Percentiles rank a stretch among this genome's conserved stretches.
Conservation (phyloP, 331 rosid species). For the Acacia concinna region DNA sequence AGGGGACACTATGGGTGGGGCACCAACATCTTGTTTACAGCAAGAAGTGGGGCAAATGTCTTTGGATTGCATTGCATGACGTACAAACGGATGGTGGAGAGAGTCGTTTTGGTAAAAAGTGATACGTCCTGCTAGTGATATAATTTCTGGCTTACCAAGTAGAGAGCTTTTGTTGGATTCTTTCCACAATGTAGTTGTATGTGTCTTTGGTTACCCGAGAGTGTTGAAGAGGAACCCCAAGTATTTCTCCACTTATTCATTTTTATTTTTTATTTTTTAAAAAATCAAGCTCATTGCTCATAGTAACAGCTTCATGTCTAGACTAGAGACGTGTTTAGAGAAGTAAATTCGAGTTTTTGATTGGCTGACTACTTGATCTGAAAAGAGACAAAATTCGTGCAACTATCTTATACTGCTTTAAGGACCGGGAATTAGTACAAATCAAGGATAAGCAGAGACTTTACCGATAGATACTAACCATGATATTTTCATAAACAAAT, state of each 20-base stretch:
- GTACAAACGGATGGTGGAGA: not conserved
- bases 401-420: conserved; percentile 1
- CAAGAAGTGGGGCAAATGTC: not conserved
- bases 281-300: too few species aligned
- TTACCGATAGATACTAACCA: not conserved
- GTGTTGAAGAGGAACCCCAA: not conserved
- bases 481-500: not conserved
- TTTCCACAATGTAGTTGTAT: not conserved
- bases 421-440: not conserved
- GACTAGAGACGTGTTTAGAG: too few species aligned
- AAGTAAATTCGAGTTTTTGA: too few species aligned
- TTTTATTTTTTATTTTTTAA: too few species aligned
- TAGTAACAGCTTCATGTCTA: too few species aligned
- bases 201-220: not conserved
- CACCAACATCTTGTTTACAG: not conserved
- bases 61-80: not conserved
- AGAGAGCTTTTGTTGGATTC: not conserved
- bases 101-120: not conserved
- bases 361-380: too few species aligned
- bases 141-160: not conserved
- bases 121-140: not conserved
- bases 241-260: too few species aligned
- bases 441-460: not conserved
- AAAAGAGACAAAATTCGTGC: not conserved
- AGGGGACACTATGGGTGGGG: not conserved